Evolutionary conservation across 345 rosid genomes (phyloP), one percentile per base, ranked within the genome.

Genomic region (Cardamine resedifolia): DNA sequence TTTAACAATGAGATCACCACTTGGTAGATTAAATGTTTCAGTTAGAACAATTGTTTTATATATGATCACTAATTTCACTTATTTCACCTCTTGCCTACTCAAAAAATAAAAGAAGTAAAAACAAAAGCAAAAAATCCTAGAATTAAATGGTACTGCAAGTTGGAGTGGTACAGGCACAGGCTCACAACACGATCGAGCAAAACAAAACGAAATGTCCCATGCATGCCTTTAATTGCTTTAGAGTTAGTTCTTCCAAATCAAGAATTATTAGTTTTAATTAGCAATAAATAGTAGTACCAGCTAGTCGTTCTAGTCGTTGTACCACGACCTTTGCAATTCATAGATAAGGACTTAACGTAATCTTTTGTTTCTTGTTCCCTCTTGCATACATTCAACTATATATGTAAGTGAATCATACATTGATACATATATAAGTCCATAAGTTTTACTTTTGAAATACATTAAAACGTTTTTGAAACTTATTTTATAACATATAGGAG

Each of bases 171-270:
- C 77, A 66, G 12, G 57, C 59, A 73, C 19, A 36, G 28, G 3
- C 28, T 1, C 64, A 6, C 16, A 34, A 28, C 28, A 59, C 10
- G 48, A 59, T 7, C 67, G 72, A 58, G 50, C 60, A 61, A 71
- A 49, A 47, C 55, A 30, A 73, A 73, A 65, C 45, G 71, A 73
- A 73, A 52, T 55, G 77, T 73, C 77, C 58, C 58, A 73, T 56
- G 65, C 77, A 73, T 55, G 71, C 33, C 77, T 73, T 72, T 73
- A 73, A 31, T 45, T 56, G 58, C 64, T 64, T 56, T 56, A 38
- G 64, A 55, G 71, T 55, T 64, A 56, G 77, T 73, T 56, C 71
- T 55, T 73, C 77, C 71, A 64, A 64, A 73, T 73, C 77, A 64
- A 73, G 77, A 64, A n/a, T n/a, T n/a, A 73, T 73, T 55, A 44